Evolutionary conservation across 2,329 filamentous ascomycete species (phyloP).

Genomic region (Lachnellula subtilissima): DNA sequence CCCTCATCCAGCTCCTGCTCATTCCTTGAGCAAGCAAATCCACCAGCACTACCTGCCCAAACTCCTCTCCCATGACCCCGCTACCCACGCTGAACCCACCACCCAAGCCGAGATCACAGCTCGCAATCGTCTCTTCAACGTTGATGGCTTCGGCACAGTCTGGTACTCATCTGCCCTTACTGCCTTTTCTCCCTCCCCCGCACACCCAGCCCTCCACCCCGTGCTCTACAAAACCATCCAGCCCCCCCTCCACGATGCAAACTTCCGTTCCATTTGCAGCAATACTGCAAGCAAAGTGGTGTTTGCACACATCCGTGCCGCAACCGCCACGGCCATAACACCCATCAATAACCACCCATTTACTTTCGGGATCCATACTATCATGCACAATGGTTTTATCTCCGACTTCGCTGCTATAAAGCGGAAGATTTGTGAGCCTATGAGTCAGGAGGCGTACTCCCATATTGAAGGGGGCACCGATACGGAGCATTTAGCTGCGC

Average conservation of each 20-base stretch:
- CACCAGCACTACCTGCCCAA: conserved; percentile 50
- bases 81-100: conserved; percentile 31
- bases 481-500: conserved; percentile 46
- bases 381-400: conserved; percentile 53
- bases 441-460: conserved; percentile 44
- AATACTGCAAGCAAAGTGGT: conserved; percentile 47
- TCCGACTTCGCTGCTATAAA: conserved; percentile 43
- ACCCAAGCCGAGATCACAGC: conserved; percentile 41
- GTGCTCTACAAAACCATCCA: conserved; percentile 48
- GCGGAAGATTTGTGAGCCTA: conserved; percentile 39
- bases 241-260: conserved; percentile 48
- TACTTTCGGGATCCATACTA: conserved; percentile 47
- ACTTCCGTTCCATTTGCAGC: conserved; percentile 47
- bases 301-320: conserved; percentile 50
- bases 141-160: conserved; percentile 50
- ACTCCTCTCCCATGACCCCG: conserved; percentile 41
- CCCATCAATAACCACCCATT: conserved; percentile 52
- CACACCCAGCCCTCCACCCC: conserved; percentile 36
- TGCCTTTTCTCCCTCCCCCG: conserved; percentile 25
- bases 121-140: conserved; percentile 49
- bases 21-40: conserved; percentile 42
- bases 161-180: conserved; percentile 46
- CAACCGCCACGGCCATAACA: conserved; percentile 41
- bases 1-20: conserved; percentile 28
- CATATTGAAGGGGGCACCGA: conserved; percentile 48